Base-by-base conservation (phyloP, 257 asterid species). In the Ilex aquifolium region DNA sequence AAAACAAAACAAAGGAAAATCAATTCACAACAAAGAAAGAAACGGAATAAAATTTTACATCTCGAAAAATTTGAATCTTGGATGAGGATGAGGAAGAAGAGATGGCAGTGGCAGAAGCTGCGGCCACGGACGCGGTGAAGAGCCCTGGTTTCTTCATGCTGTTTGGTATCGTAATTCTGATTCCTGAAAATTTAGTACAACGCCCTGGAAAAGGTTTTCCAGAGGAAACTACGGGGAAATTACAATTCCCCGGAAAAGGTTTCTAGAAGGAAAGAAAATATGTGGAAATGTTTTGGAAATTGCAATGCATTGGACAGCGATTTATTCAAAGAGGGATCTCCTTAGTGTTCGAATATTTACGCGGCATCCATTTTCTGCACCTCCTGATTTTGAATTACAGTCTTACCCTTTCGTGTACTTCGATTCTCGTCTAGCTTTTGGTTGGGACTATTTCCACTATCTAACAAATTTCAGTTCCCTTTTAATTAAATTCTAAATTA, bases 141-240 rank as follows among this genome's bases (percentile, higher is more conserved):
- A 79, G 21, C 36, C 79, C 78, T 0, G 95, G 74, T 82, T 80
- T 86, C 83, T 84, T 86, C 95, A 86, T 85, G 59, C n/a, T 58
- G 15, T 27, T 15, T 27, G 29, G 64, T 5, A 36, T 5, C 42
- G 32, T 7, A 32, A 39, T 57, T 12, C 12, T 31, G 54, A 39
- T 69, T 44, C 42, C 42, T 36, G 5, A 36, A 21, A 36, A 4
- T 36, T 4, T 36, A 36, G 42, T 36, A 36, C 7, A 36, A 36
- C 8, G 5, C 8, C 42, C 42, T 36, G 42, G 42, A 36, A 36
- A 36, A 36, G 5, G 42, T 36, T 36, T 36, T 36, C 8, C 42
- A 0, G 46, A 30, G 42, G 51, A 17, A 31, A 54, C 27, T 27
- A 39, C 3, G 40, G 32, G 4, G 42, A 36, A 21, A 21, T 21